phyloP scores from a whole-genome alignment of 2,329 filamentous ascomycete genomes.

The Penicillium nordicum region DNA sequence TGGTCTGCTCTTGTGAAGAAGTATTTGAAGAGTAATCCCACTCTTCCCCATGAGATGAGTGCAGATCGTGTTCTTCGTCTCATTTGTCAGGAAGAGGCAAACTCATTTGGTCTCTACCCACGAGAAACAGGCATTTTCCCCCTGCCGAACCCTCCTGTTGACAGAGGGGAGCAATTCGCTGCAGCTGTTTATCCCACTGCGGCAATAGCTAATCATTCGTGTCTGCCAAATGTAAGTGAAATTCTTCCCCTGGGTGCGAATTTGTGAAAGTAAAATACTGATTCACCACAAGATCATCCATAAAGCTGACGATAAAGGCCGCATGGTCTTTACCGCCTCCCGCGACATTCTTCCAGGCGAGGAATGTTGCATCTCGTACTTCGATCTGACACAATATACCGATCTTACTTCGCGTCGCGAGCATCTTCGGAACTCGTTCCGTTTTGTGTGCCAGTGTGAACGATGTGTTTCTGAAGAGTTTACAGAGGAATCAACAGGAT shows the following conservation, averaged over 20 bases:
- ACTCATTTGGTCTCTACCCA: slow-evolving; percentile 27
- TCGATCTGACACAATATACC: slow-evolving; percentile 25
- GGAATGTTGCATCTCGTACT: slow-evolving; percentile 36
- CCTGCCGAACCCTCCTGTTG: slow-evolving; percentile 5
- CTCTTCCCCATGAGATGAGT: slow-evolving; percentile 18
- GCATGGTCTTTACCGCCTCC: slow-evolving; percentile 32
- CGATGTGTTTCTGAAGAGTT: slow-evolving; percentile 26
- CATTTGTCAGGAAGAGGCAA: slow-evolving; percentile 27
- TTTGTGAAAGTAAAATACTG: background rate
- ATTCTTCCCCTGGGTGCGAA: background rate
- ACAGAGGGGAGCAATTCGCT: slow-evolving; percentile 23
- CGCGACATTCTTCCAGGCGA: slow-evolving; percentile 29
- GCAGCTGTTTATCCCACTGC: slow-evolving; percentile 25
- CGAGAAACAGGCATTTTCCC: slow-evolving; percentile 21
- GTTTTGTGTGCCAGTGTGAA: slow-evolving; percentile 30
- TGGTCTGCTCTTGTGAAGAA: slow-evolving; percentile 31
- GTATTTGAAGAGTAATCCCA: slow-evolving; percentile 24
- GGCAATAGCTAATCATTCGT: slow-evolving; percentile 26
- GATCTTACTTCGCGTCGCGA: slow-evolving; percentile 22
- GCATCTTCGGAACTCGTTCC: slow-evolving; percentile 26
- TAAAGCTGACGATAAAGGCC: slow-evolving; percentile 28
- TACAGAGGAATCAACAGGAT: slow-evolving; percentile 6
- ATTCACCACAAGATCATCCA: slow-evolving; percentile 24
- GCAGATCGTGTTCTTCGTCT: slow-evolving; percentile 20
- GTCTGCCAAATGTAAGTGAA: slow-evolving; percentile 23